Base-by-base conservation (phyloP, 2,329 filamentous ascomycete species). In the Nemania sp. region DNA sequence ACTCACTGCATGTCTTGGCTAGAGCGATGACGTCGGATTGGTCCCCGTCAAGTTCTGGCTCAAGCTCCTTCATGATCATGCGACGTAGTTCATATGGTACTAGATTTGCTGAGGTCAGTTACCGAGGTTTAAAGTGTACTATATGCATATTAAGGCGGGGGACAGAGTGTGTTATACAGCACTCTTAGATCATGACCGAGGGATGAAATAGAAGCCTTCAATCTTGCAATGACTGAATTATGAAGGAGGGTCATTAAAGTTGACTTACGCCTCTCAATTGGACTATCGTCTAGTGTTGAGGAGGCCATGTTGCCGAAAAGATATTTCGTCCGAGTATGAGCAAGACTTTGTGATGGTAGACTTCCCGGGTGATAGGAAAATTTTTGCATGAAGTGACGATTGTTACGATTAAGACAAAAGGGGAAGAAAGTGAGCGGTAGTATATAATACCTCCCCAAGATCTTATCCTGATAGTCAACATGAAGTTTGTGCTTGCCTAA, bases 1-100 rank as follows among this genome's bases (percentile, higher is more conserved):
- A n/a, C n/a, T n/a, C n/a, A n/a, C n/a, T 26, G 51, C 62, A 52
- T 6, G 32, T 49, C 45, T 45, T 45, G n/a, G 45, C 35, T 3
- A 45, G 15, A 24, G 20, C 26, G 10, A 15, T 13, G 11, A 56
- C 18, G 20, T 7, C 15, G 5, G 2, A 11, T 3, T n/a, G n/a
- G n/a, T n/a, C n/a, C n/a, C n/a, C n/a, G n/a, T n/a, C n/a, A n/a
- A n/a, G n/a, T n/a, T n/a, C n/a, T n/a, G 35, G 38, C 7, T 56
- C 20, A 20, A 58, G 29, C 24, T 13, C 13, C 3, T 22, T 13
- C 4, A 53, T 20, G 1, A 58, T 43, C 32, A 58, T 58, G n/a
- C 22, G 2, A 10, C 26, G 6, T 5, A 64, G 5, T 13, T 58
- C 24, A 10, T 20, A 58, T 8, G 62, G 47, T 4, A 51, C 61